Percentiles rank a stretch among this genome's conserved stretches.
phyloP scores from a whole-genome alignment of 495 filamentous ascomycete genomes.

The Cercophora scortea region DNA sequence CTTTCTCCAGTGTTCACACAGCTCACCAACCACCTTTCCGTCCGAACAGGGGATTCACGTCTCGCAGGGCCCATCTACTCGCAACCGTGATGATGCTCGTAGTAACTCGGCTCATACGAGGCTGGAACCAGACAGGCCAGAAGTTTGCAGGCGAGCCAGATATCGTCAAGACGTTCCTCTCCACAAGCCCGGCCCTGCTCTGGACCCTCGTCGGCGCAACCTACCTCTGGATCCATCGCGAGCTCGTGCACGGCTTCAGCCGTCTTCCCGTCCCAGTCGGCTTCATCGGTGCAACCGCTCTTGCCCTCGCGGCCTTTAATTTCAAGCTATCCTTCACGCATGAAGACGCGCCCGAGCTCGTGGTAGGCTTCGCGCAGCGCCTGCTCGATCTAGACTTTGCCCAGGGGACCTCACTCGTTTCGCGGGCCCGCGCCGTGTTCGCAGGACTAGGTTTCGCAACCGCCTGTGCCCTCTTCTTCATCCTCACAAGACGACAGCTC shows the following conservation, averaged over 20 bases:
- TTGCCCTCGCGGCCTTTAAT: conserved; percentile 53
- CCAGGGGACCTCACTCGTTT: conserved; percentile 39
- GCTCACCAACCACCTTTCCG: conserved; percentile 4
- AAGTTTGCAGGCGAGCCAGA: conserved; percentile 86
- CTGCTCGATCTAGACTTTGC: conserved; percentile 35
- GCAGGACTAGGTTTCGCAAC: conserved; percentile 40
- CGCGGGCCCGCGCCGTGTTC: conserved; percentile 45
- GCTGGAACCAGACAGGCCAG: conserved; percentile 96
- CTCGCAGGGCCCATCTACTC: conserved; percentile 5
- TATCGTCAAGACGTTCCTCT: conserved; percentile 63
- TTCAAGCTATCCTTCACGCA: conserved; percentile 81
- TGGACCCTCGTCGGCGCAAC: conserved; percentile 69
- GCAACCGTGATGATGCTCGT: conserved; percentile 25
- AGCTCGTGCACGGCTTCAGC: conserved; percentile 27
- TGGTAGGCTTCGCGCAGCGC: conserved; percentile 42
- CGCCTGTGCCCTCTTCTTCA: conserved; percentile 24
- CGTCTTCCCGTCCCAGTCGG: conserved; percentile 21
- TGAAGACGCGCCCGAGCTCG: conserved; percentile 79
- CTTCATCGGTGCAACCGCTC: conserved; percentile 19
- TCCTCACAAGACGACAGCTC: conserved; percentile 12
- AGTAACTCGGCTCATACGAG: conserved; percentile 54
- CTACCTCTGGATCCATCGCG: conserved; percentile 44
- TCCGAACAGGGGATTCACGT: conserved; percentile 8
- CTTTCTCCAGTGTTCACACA: neutral
- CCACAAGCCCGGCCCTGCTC: conserved; percentile 51